Base-by-base conservation (phyloP, 768 basidiomycete genomes). In the Chalciporus sphaerocephalus region DNA sequence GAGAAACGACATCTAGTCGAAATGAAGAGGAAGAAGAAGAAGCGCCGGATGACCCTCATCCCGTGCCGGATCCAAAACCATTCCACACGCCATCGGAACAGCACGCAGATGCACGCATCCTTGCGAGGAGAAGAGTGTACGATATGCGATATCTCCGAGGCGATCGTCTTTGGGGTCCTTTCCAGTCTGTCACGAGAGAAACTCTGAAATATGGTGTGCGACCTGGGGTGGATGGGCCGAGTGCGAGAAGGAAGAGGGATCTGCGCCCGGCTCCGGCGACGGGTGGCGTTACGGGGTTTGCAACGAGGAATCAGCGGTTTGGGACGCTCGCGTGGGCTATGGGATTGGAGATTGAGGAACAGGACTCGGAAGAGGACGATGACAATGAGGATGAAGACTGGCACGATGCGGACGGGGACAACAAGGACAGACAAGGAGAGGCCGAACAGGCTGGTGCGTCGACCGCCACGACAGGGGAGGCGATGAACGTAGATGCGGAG, bases 111-210 rank as follows among this genome's bases (percentile, higher is more conserved):
- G 62, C 64, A 9, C 62, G 62, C 20, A 39, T 23, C 4, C 62
- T 64, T 6, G 62, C 62, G 1, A 49, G 57, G 21, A 54, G 64
- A 33, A 50, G 62, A 34, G 64, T 62, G 10, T 64, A 64, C 37
- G 62, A 64, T 16, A 64, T 64, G 64, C 57, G 52, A 23, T 64
- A 64, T 34, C 50, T 66, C 17, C 50, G 56, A 5, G 56, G 46
- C 7, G 51, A 66, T 25, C 57, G 62, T 18, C 15, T 62, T 11
- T 66, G 62, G 62, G 62, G 62, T 9, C 62, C 62, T 8, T 66
- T 41, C 27, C 56, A 56, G 1, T 11, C 21, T 4, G 62, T 66
- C 6, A 53, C 39, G 7, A 45, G 28, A 38, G 39, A 40, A 5
- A n/a, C 43, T 24, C 46, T 46, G 20, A 33, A n/a, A n/a, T n/a